Percentiles rank a stretch among this genome's conserved stretches.
Conservation (phyloP, 2,329 filamentous ascomycete species). For the Colletotrichum tropicale region DNA sequence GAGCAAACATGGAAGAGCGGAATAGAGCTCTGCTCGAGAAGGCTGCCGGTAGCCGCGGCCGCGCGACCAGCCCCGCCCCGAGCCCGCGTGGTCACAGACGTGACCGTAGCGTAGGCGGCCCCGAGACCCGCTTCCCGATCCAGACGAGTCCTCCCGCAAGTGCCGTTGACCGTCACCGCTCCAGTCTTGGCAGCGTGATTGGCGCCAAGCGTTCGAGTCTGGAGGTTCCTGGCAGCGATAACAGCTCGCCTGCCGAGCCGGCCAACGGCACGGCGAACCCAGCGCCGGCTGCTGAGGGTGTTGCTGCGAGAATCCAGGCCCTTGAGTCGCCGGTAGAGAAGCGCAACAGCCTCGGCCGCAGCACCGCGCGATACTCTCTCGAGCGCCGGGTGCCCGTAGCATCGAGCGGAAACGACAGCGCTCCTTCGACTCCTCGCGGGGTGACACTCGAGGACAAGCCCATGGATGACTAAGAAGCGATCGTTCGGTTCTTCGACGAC, state of each 20-base stretch:
- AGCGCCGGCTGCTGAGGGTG: constrained; percentile 7
- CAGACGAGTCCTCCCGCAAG: constrained; percentile 65
- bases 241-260: constrained; percentile 40
- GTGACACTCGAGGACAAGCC: constrained; percentile 57
- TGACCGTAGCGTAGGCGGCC: constrained; percentile 76
- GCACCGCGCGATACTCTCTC: constrained; percentile 52
- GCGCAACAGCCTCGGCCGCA: constrained; percentile 67
- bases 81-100: constrained; percentile 69
- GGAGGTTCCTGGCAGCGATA: constrained; percentile 74
- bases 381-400: constrained; percentile 53
- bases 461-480: constrained; percentile 50
- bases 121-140: constrained; percentile 85
- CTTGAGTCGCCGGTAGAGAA: constrained; percentile 54
- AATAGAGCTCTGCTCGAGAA: constrained; percentile 80
- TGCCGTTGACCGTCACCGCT: constrained; percentile 54
- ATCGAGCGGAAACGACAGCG: constrained; percentile 13
- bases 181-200: constrained; percentile 54
- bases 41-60: constrained; percentile 66
- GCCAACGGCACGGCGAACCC: constrained; percentile 45
- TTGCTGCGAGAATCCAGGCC: constrained; percentile 18
- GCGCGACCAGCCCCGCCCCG: constrained; percentile 76
- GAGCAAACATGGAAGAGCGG: constrained; percentile 92
- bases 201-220: constrained; percentile 70
- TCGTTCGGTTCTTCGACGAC: constrained; percentile 14
- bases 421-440: constrained; percentile 37